These are phyloP conservation scores for Candida andamanensis DNA, from an alignment of 805 yeast genomes.

Conservation along the genomic window DNA sequence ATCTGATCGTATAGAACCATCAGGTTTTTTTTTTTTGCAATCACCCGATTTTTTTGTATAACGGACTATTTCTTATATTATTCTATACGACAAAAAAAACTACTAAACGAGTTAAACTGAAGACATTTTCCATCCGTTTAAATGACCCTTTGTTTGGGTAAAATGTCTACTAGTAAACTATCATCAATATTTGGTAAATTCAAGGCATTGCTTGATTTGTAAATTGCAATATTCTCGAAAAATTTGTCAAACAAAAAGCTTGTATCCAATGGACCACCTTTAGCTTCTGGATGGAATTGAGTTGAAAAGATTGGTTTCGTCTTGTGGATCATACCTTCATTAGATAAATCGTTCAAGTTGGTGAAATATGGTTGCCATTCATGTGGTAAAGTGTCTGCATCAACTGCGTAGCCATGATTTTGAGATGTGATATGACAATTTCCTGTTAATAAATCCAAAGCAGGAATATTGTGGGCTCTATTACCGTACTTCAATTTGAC, in stretches of 20 bases:
- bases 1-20: background rate
- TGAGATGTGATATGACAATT: slow-evolving; percentile 97
- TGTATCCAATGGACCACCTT: slow-evolving; percentile 97
- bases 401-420: slow-evolving; percentile 98
- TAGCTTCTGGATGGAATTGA: slow-evolving; percentile 99
- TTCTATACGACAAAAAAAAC: slow-evolving; percentile 1
- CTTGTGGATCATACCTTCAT: slow-evolving; percentile 94
- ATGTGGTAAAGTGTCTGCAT: slow-evolving; percentile 63
- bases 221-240: slow-evolving; percentile 61
- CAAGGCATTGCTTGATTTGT: slow-evolving; percentile 34
- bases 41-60: slow-evolving; percentile 9
- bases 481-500: slow-evolving; percentile 94
- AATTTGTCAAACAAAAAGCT: slow-evolving; percentile 87
- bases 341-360: slow-evolving; percentile 90
- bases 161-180: slow-evolving; percentile 53
- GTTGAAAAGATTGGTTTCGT: slow-evolving; percentile 89
- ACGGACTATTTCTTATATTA: slow-evolving; percentile 2
- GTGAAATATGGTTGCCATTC: slow-evolving; percentile 83
- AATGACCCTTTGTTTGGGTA: slow-evolving; percentile 61
- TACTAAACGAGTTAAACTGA: too few relatives aligned
- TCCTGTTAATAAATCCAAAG: slow-evolving; percentile 83
- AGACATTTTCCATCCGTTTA: too few relatives aligned
- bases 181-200: slow-evolving; percentile 41
- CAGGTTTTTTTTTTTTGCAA: slow-evolving; percentile 8
- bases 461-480: slow-evolving; percentile 98